These are phyloP conservation scores for Globisporangium polare DNA, from an alignment of 352 stramenopile genomes.

Conservation along the genomic window DNA sequence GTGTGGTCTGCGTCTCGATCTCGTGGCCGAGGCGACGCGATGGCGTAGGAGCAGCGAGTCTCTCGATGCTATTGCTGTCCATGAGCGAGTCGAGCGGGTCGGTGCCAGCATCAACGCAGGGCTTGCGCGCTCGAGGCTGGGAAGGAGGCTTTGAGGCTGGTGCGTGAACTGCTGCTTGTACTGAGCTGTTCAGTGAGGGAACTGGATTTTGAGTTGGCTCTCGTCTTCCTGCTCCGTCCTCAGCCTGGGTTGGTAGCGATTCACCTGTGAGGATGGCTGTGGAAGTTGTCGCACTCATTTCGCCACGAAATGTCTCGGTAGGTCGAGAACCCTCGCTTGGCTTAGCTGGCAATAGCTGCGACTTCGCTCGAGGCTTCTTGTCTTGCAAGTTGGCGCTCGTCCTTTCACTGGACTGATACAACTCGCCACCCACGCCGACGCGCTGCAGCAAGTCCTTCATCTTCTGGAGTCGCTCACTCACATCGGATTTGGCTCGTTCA, in stretches of 20 bases:
- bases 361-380: neutral
- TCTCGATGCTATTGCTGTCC: conserved; percentile 9
- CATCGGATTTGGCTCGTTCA: conserved; percentile 44
- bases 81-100: conserved; percentile 58
- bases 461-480: conserved; percentile 45
- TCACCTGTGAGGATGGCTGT: neutral
- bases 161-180: too few relatives aligned
- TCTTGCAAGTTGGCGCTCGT: neutral
- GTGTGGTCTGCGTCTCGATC: conserved; percentile 47
- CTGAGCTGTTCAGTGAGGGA: neutral
- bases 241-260: neutral
- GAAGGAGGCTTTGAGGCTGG: neutral
- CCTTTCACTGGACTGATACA: neutral
- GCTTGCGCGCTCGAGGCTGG: neutral
- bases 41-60: neutral
- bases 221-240: too few relatives aligned
- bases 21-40: conserved; percentile 18
- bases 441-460: conserved; percentile 54
- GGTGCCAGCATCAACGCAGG: conserved; percentile 41
- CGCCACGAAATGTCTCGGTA: neutral
- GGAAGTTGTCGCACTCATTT: neutral
- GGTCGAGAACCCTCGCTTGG: too few relatives aligned
- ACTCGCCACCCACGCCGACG: conserved; percentile 19
- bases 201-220: neutral
- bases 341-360: too few relatives aligned